A percentile compares a stretch with the other conserved stretches of the same genome.
These are phyloP conservation scores for Phytopythium montanum DNA, from an alignment of 352 stramenopile species.

Conservation along the genomic window DNA sequence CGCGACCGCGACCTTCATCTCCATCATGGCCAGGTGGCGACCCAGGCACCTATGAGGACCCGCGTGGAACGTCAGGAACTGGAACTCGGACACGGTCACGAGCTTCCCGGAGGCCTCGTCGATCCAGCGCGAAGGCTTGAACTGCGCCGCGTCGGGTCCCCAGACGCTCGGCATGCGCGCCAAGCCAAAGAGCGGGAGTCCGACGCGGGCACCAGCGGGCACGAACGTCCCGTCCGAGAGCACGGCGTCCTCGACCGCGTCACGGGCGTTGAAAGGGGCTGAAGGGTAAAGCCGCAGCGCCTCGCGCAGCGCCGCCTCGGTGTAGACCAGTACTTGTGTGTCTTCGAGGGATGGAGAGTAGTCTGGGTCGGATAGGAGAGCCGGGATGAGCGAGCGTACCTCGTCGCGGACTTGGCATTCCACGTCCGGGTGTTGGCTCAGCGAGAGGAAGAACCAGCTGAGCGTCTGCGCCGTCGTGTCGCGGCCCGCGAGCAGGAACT, in stretches of 20 bases:
- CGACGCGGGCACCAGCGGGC: conserved; percentile 10
- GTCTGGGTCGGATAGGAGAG: conserved; percentile 7
- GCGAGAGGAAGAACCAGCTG: conserved; percentile 39
- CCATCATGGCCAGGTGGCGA: conserved; percentile 45
- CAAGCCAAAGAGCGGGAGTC: conserved; percentile 23
- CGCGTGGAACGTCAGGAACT: conserved; percentile 56
- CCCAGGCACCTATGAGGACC: conserved; percentile 50
- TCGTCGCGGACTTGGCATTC: conserved; percentile 19
- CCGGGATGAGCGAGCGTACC: conserved; percentile 10
- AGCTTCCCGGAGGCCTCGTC: conserved; percentile 22
- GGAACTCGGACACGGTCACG: conserved; percentile 25
- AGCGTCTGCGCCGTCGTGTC: conserved; percentile 46
- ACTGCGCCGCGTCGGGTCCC: conserved; percentile 41
- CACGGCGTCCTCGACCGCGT: conserved; percentile 3
- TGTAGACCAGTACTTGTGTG: conserved; percentile 10
- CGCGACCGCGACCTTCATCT: conserved; percentile 49
- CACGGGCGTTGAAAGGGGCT: conserved; percentile 3
- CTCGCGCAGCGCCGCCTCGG: conserved; percentile 9
- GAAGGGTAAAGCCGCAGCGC: conserved; percentile 8
- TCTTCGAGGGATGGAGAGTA: conserved; percentile 1
- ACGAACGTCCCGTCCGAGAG: conserved; percentile 34
- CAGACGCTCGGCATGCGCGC: conserved; percentile 19
- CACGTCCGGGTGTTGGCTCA: conserved; percentile 30
- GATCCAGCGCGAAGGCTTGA: conserved; percentile 65
- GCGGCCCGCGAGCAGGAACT: conserved; percentile 46